Conservation (phyloP, 192 early-diverging fungal genomes). For the Entomortierella lignicola region DNA sequence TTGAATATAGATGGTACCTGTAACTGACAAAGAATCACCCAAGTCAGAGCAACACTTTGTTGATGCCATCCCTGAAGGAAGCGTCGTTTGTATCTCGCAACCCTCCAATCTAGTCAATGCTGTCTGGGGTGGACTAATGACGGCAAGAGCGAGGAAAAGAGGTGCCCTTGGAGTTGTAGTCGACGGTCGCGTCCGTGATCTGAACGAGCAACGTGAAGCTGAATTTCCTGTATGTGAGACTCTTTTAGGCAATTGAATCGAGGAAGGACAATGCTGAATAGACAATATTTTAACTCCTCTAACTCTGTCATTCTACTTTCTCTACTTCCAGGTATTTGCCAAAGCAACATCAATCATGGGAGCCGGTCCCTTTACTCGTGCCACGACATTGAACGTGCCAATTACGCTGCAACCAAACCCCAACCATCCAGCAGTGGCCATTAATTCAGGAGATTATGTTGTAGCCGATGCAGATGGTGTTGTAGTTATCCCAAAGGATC, state of each 20-base stretch:
- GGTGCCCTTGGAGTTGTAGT: slow-evolving; percentile 64
- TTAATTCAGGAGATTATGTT: slow-evolving; percentile 66
- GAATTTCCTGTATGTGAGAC: slow-evolving; percentile 56
- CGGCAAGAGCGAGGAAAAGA: slow-evolving; percentile 59
- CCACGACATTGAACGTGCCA: slow-evolving; percentile 58
- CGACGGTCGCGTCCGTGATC: slow-evolving; percentile 65
- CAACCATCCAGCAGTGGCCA: slow-evolving; percentile 52
- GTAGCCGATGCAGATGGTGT: slow-evolving; percentile 68
- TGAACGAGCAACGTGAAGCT: slow-evolving; percentile 63
- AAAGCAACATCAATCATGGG: slow-evolving; percentile 62
- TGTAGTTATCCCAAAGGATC: slow-evolving; percentile 61
- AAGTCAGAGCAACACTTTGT: slow-evolving; percentile 58
- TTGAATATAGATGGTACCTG: slow-evolving; percentile 56
- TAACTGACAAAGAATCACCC: slow-evolving; percentile 52
- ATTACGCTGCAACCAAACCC: slow-evolving; percentile 57
- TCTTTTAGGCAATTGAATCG: too few species aligned
- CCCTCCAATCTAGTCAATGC: slow-evolving; percentile 65
- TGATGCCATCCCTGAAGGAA: slow-evolving; percentile 58
- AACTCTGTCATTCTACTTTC: neutral
- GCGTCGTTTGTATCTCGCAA: slow-evolving; percentile 64
- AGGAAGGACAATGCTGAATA: neutral
- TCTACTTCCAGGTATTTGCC: slow-evolving; percentile 63
- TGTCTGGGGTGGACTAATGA: slow-evolving; percentile 72
- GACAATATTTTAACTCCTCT: too few species aligned
- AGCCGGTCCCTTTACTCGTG: slow-evolving; percentile 57